phyloP scores from a whole-genome alignment of 2,329 filamentous ascomycete genomes.

The Biscogniauxia mediterranea region DNA sequence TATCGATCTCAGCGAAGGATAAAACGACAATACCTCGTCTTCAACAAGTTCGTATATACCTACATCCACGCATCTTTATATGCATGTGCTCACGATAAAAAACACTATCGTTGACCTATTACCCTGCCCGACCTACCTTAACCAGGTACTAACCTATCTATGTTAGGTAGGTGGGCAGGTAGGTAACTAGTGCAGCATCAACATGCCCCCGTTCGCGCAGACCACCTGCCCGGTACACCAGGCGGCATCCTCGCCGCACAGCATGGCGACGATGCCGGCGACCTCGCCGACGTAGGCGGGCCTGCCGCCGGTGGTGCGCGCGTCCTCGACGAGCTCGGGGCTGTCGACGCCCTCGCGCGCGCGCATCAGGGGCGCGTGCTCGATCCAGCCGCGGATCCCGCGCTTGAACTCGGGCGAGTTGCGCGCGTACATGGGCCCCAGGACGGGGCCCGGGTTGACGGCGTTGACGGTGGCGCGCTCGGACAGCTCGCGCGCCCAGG shows the following conservation, averaged over 20 bases:
- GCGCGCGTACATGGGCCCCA: conserved; percentile 50
- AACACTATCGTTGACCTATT: too few species aligned
- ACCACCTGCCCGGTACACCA: conserved; percentile 81
- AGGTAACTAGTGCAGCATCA: conserved; percentile 17
- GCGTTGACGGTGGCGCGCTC: conserved; percentile 55
- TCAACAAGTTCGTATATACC: too few species aligned
- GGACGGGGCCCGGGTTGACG: conserved; percentile 56
- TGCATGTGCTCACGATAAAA: too few species aligned
- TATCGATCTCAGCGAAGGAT: too few species aligned
- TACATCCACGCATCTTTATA: too few species aligned
- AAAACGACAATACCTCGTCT: too few species aligned
- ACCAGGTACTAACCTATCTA: too few species aligned
- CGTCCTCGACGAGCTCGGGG: conserved; percentile 59
- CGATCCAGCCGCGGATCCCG: conserved; percentile 42
- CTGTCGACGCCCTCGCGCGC: conserved; percentile 61
- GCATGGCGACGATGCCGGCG: conserved; percentile 73
- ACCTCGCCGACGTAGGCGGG: conserved; percentile 68
- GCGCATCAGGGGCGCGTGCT: conserved; percentile 59
- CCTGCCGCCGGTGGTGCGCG: conserved; percentile 53
- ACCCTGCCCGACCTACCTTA: too few species aligned
- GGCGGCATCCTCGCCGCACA: conserved; percentile 67
- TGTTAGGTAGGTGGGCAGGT: too few species aligned
- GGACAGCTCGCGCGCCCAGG: conserved; percentile 56
- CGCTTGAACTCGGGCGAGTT: conserved; percentile 43
- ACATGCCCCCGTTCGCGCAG: conserved; percentile 70